These are phyloP conservation scores for Phaffomyces thermotolerans DNA, from an alignment of 805 yeast genomes.

Conservation along the genomic window DNA sequence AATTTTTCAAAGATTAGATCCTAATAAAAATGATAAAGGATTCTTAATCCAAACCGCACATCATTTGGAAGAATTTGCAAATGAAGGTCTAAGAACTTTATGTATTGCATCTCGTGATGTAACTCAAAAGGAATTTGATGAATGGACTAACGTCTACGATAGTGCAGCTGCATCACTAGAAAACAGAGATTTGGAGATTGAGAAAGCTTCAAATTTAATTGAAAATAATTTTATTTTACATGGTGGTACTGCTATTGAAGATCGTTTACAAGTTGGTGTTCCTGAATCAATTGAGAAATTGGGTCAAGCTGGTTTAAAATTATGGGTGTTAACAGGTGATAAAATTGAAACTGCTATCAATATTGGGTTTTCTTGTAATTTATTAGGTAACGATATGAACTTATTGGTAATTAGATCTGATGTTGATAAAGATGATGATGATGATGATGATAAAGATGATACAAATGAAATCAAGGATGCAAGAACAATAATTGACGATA, in stretches of 20 bases:
- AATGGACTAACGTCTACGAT: conserved; percentile 52
- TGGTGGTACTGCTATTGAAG: conserved; percentile 89
- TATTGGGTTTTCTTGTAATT: conserved; percentile 74
- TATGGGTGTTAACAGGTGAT: conserved; percentile 83
- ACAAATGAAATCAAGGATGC: neutral
- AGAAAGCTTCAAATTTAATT: conserved; percentile 61
- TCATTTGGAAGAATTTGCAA: conserved; percentile 70
- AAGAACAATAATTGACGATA: conserved; percentile 4
- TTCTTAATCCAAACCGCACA: conserved; percentile 57
- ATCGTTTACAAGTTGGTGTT: conserved; percentile 77
- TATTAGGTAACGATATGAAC: conserved; percentile 67
- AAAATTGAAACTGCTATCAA: conserved; percentile 82
- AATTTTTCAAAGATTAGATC: conserved; percentile 55
- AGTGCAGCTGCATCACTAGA: conserved; percentile 57
- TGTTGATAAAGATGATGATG: conserved; percentile 28
- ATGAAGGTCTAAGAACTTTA: conserved; percentile 74
- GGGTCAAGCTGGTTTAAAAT: conserved; percentile 69
- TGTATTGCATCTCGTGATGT: conserved; percentile 69
- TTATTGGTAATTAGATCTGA: conserved; percentile 50
- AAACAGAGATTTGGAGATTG: conserved; percentile 66
- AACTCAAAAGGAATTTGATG: conserved; percentile 49
- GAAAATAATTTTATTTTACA: conserved; percentile 57
- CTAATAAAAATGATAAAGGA: conserved; percentile 34
- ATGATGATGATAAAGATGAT: conserved; percentile 31
- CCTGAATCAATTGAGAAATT: conserved; percentile 71